Percentiles rank a stretch among this genome's conserved stretches.
Conservation (phyloP, 1,139 yeast species). For the Petasospora rhodanensis region DNA sequence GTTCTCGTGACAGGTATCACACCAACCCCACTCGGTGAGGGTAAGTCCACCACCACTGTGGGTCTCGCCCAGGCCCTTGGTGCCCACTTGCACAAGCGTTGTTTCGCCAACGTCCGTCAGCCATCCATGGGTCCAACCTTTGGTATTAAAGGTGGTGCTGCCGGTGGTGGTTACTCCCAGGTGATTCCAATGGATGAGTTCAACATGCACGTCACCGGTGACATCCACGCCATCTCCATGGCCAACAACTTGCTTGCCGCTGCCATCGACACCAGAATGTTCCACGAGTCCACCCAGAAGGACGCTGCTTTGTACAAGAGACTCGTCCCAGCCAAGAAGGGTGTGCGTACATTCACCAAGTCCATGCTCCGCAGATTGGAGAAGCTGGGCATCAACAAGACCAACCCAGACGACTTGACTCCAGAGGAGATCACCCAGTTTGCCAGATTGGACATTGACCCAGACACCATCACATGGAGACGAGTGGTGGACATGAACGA, state of each 20-base stretch:
- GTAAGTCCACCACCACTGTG: conserved; percentile 95
- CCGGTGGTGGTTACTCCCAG: conserved; percentile 98
- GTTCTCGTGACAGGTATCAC: conserved; percentile 95
- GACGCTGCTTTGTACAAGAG: conserved; percentile 84
- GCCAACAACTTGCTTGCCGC: conserved; percentile 96
- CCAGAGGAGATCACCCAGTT: conserved; percentile 71
- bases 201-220: conserved; percentile 97
- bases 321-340: conserved; percentile 84
- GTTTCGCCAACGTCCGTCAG: conserved; percentile 95
- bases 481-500: conserved; percentile 97
- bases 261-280: conserved; percentile 95
- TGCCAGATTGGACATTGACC: conserved; percentile 88
- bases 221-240: conserved; percentile 94
- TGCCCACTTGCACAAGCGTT: conserved; percentile 81
- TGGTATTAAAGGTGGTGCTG: conserved; percentile 99
- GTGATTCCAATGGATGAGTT: conserved; percentile 99
- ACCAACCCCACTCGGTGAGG: conserved; percentile 98
- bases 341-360: conserved; percentile 69
- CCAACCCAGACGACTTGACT: conserved; percentile 79
- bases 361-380: conserved; percentile 75
- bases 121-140: conserved; percentile 99
- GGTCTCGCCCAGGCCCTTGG: conserved; percentile 96
- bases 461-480: conserved; percentile 91
- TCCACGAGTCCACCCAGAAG: conserved; percentile 92
- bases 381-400: conserved; percentile 76